Percentiles rank a stretch among this genome's conserved stretches.
Conservation (phyloP, 2,329 filamentous ascomycete genomes). For the Thielaviopsis musarum region DNA sequence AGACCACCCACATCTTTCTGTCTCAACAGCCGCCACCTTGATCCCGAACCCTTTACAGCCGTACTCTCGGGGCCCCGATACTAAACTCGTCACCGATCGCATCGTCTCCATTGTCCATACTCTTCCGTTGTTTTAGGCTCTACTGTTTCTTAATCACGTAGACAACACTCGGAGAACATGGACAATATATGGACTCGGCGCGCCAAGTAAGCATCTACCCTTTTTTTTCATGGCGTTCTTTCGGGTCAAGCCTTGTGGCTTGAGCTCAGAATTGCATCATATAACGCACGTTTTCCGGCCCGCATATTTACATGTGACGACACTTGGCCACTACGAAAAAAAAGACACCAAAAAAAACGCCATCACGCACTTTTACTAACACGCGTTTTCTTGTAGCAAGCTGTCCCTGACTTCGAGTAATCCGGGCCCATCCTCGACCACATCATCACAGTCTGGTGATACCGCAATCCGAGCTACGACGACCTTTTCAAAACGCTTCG, state of each 20-base stretch:
- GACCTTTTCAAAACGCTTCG: slow-evolving; percentile 56
- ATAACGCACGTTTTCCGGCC: neutral
- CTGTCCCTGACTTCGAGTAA: slow-evolving; percentile 71
- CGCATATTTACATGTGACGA: neutral
- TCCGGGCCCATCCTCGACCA: slow-evolving; percentile 32
- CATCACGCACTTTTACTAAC: slow-evolving; percentile 13
- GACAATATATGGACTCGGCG: slow-evolving; percentile 64
- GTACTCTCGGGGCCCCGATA: slow-evolving; percentile 2
- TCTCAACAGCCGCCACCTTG: neutral
- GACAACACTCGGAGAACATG: slow-evolving; percentile 26
- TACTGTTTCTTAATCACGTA: neutral
- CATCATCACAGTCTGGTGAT: slow-evolving; percentile 27
- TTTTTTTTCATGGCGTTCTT: neutral
- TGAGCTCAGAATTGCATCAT: neutral
- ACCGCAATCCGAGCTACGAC: slow-evolving; percentile 43
- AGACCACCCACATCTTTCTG: neutral
- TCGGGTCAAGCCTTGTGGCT: neutral
- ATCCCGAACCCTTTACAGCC: neutral
- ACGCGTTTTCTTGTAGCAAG: slow-evolving; percentile 53
- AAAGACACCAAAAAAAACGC: slow-evolving; percentile 1
- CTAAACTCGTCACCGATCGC: slow-evolving; percentile 13
- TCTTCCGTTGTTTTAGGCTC: neutral
- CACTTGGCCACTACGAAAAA: neutral
- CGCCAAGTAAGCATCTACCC: slow-evolving; percentile 47
- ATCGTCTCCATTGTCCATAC: slow-evolving; percentile 11